Evolutionary conservation across 1,284 basidiomycete species (phyloP), one percentile per base, ranked within the genome.

Genomic region (Ganoderma sinense): DNA sequence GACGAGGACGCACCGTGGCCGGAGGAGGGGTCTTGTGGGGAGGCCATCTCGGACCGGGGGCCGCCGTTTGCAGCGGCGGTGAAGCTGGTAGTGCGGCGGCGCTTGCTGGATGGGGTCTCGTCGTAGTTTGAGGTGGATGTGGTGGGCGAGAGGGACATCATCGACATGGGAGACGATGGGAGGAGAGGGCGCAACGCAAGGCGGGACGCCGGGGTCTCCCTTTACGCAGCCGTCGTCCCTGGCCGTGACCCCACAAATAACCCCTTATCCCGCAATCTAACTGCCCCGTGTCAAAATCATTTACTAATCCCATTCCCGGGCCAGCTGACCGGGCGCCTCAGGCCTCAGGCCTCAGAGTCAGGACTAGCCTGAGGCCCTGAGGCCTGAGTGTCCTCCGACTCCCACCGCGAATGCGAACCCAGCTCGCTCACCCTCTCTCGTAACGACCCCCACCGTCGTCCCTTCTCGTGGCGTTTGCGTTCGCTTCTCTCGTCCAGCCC

Each of bases 71-170:
- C 65, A 33, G 71, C 36, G 67, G 65, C 70, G 69, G 65, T 75
- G 72, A 77, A 75, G 72, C 70, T 75, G 48, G 78, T 76, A n/a
- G 72, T 73, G 65, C 80, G 75, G 55, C 80, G 80, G 56, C 80
- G 78, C 71, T 81, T 80, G 39, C 65, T 72, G 56, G 68, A 69
- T 60, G 73, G 74, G 62, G 68, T 70, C 64, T 73, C 76, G 67
- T 76, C 76, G 76, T 77, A 77, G 70, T 75, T 77, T 29, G 72
- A 73, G 71, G 73, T 77, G 39, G 80, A 78, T 62, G 80, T 78
- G 58, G 80, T 75, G 41, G 80, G 80, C 74, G 80, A 82, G 67
- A 80, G 75, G 61, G 81, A 82, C 81, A 82, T 82, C 72, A 71
- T 68, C 66, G 71, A 64, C 64, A 66, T 69, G 64, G 67, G 69